Base-by-base conservation (phyloP, 441 rosid genomes). In the Pelargonium exstipulatum region DNA sequence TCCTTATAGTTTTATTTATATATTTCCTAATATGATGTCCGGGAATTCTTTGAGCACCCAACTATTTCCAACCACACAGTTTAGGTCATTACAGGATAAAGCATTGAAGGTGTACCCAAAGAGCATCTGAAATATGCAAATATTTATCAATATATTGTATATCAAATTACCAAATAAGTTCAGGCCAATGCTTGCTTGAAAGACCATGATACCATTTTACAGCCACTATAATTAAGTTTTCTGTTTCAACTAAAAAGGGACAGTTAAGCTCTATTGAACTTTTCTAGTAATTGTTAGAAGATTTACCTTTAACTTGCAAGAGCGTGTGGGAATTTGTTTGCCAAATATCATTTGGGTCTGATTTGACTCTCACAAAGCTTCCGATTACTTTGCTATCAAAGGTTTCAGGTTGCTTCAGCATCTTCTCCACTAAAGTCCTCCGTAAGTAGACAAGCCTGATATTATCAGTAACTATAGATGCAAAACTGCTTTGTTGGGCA, bases 311-410 rank as follows among this genome's bases (percentile, higher is more conserved):
- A 17, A 87, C 86, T 78, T 76, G 80, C 69, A 76, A 72, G 35
- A 85, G 81, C 70, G 75, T 81, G 73, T 80, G 71, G 66, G 80
- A 74, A 68, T 78, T 80, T 70, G 70, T 87, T 72, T 66, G 84
- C 40, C 72, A 53, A 77, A 46, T 74, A 60, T 80, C 82, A 64
- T 76, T 57, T 1, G 85, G 87, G 77, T 85, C 83, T 43, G 81
- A 73, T 75, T 74, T 84, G 68, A 84, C 78, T 74, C 83, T 84
- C 62, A 84, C 83, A 32, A 84, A 81, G 74, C 87, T 84, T 76
- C 92, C 84, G 0, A 75, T 65, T 24, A 87, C 65, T 69, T 85
- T 87, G 5, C 61, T 75, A 22, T 77, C 78, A 68, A 84, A 83
- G 12, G 74, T 80, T 26, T 78, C 81, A 2, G 72, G 74, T 48